Evolutionary conservation across 2,329 filamentous ascomycete genomes (phyloP), one percentile per base, ranked within the genome.

Genomic region (Colletotrichum plurivorum): DNA sequence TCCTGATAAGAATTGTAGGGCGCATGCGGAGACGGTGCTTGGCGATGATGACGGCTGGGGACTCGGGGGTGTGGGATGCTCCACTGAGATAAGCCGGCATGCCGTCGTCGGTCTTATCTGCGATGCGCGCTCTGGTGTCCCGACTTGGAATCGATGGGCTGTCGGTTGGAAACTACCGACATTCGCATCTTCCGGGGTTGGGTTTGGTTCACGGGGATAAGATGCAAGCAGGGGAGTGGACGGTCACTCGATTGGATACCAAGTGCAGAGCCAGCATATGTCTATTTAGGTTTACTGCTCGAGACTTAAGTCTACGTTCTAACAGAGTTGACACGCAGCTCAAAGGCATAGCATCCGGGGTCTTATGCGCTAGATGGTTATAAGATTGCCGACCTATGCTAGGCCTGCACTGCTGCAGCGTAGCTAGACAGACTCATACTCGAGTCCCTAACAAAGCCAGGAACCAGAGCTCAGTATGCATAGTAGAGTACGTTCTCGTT

Each of bases 401-500:
- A 4, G 22, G 22, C 22, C 22, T 22, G 4, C 22, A 22, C 22
- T 22, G 22, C 22, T 22, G 22, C 22, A 22, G 22, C 22, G 2
- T 22, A 4, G 22, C 22, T 22, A 22, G 22, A 22, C 22, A 22
- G 4, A 22, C 5, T 41, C 5, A 5, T 41, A 2, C 36, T 5
- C 13, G 36, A 3, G 5, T 13, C 36, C 22, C 22, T 2, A 4
- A 22, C 22, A 22, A 22, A 22, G 22, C 2, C 22, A 22, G 4
- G 4, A 22, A 15, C 41, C 18, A 3, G 16, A 49, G 4, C n/a
- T 49, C n/a, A 49, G 46, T 49, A 49, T n/a, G 46, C 12, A n/a
- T 43, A 43, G 41, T 72, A 74, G 1, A 72, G 10, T 0, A 68
- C 69, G 1, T 46, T 61, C 57, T 75, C 73, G 20, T 72, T 63